Percentiles rank a stretch among this genome's conserved stretches.
Conservation (phyloP, 129 eudicot genomes). For the Tagetes erecta region DNA sequence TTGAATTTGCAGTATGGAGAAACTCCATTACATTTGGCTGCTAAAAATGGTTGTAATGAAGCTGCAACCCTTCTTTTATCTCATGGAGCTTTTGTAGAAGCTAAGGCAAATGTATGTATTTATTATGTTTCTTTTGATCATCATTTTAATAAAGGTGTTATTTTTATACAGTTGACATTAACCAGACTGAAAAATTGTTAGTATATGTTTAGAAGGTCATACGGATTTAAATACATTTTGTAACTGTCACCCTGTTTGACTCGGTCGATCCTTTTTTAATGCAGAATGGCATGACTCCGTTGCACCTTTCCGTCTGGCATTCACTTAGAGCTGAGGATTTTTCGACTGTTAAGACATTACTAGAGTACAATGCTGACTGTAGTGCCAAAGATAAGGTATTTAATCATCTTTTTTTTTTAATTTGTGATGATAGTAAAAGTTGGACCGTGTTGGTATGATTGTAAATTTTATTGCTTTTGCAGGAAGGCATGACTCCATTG, state of each 20-base stretch:
- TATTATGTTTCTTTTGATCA: background rate
- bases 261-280: background rate
- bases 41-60: slow-evolving; percentile 78
- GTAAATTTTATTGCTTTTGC: background rate
- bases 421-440: background rate
- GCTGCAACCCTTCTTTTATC: slow-evolving; percentile 68
- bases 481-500: slow-evolving; percentile 34
- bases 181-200: background rate
- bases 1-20: slow-evolving; percentile 70
- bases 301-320: slow-evolving; percentile 88
- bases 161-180: background rate
- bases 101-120: slow-evolving; percentile 70
- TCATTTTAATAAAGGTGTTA: slow-evolving; percentile 5
- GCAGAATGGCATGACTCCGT: slow-evolving; percentile 88
- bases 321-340: slow-evolving; percentile 73
- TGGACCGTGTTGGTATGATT: background rate
- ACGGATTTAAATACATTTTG: background rate
- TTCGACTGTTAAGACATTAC: slow-evolving; percentile 79
- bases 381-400: slow-evolving; percentile 37
- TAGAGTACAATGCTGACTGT: slow-evolving; percentile 81
- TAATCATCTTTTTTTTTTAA: background rate
- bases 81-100: slow-evolving; percentile 70
- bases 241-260: background rate
- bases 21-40: slow-evolving; percentile 87
- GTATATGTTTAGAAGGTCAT: background rate